These are phyloP conservation scores for Alternaria sp. DNA, from an alignment of 2,329 filamentous ascomycete genomes.

Conservation along the genomic window DNA sequence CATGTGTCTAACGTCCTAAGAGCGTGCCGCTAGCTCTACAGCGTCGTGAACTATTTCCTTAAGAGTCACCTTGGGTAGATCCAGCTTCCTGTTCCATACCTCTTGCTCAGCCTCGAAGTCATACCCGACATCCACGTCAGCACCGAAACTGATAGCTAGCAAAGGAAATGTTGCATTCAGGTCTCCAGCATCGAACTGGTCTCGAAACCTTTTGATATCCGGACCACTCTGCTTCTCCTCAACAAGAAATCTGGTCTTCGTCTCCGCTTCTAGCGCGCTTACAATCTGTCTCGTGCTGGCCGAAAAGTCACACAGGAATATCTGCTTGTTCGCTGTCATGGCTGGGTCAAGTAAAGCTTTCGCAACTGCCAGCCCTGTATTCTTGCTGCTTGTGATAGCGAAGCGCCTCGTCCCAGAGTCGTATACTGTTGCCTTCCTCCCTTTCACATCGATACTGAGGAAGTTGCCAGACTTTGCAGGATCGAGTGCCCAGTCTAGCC, in stretches of 20 bases:
- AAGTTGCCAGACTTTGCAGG: not conserved
- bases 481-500: constrained; percentile 35
- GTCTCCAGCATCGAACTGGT: constrained; percentile 29
- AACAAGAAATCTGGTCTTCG: constrained; percentile 22
- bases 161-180: constrained; percentile 25
- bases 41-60: constrained; percentile 25
- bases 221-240: constrained; percentile 15
- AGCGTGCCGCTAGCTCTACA: not conserved
- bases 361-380: constrained; percentile 32
- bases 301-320: not conserved
- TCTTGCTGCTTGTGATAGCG: constrained; percentile 25
- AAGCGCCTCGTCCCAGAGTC: constrained; percentile 30
- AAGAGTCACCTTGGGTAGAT: constrained; percentile 26
- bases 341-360: constrained; percentile 13
- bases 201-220: constrained; percentile 15
- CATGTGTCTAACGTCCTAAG: not conserved
- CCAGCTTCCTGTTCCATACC: constrained; percentile 33
- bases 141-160: constrained; percentile 28
- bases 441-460: constrained; percentile 29
- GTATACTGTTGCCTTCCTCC: constrained; percentile 25
- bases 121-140: constrained; percentile 32
- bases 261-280: constrained; percentile 21
- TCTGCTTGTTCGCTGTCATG: constrained; percentile 28
- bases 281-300: constrained; percentile 14
- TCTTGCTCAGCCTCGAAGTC: constrained; percentile 32